A percentile compares a stretch with the other conserved stretches of the same genome.
These are phyloP conservation scores for Chloromonas sp. DNA, from an alignment of 163 green algal genomes.

Conservation along the genomic window DNA sequence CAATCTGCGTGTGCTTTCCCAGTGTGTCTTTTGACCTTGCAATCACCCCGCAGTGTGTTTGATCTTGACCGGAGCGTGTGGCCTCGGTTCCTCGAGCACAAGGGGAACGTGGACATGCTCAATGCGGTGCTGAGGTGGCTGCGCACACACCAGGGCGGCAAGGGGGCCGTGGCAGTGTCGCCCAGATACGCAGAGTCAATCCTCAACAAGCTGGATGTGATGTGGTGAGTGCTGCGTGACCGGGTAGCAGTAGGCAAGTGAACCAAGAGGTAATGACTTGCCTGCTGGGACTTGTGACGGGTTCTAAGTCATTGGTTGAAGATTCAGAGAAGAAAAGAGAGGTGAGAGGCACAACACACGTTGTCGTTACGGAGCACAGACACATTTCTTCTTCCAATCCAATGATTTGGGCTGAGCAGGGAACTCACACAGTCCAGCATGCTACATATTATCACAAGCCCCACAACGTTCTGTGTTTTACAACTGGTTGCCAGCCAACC, in stretches of 20 bases:
- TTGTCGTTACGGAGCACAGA: too few species aligned
- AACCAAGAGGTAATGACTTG: too few species aligned
- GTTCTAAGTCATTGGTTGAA: too few species aligned
- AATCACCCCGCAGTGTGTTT: slow-evolving; percentile 9
- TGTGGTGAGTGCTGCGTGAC: slow-evolving; percentile 26
- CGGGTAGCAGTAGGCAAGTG: not conserved
- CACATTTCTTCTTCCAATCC: too few species aligned
- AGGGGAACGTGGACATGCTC: slow-evolving; percentile 36
- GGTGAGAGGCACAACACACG: too few species aligned
- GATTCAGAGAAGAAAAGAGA: too few species aligned
- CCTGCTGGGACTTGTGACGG: too few species aligned
- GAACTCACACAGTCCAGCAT: too few species aligned
- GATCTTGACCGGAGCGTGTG: slow-evolving; percentile 17
- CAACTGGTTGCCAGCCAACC: too few species aligned
- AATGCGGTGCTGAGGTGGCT: slow-evolving; percentile 29
- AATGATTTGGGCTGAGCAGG: too few species aligned
- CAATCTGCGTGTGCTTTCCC: not conserved
- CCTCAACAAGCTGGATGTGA: slow-evolving; percentile 26
- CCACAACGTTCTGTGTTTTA: too few species aligned
- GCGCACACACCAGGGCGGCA: slow-evolving; percentile 21
- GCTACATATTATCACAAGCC: too few species aligned
- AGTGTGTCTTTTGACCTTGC: not conserved
- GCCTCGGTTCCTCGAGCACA: slow-evolving; percentile 31
- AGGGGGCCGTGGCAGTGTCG: slow-evolving; percentile 36
- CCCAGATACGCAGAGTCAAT: slow-evolving; percentile 15